Conservation (phyloP, 305 asterid genomes). For the Galium porrigens region DNA sequence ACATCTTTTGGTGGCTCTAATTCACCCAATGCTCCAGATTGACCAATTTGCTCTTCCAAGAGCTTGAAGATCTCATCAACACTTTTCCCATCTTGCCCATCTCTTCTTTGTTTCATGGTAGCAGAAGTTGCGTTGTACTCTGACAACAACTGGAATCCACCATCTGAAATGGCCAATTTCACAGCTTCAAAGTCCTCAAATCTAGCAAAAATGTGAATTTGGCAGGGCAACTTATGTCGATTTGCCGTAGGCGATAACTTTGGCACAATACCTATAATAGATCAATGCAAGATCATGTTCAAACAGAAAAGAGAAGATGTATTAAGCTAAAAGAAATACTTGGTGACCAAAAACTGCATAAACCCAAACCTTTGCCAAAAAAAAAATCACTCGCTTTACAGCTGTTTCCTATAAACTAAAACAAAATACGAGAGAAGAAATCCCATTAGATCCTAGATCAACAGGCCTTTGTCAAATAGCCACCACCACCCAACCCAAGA, state of each 20-base stretch:
- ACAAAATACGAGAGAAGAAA: background rate
- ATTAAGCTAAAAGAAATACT: background rate
- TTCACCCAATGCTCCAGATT: conserved; percentile 34
- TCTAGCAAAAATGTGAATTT: conserved; percentile 67
- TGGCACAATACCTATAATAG: conserved; percentile 57
- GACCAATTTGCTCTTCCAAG: conserved; percentile 46
- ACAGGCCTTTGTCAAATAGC: background rate
- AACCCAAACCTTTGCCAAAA: background rate
- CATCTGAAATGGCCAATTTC: conserved; percentile 28
- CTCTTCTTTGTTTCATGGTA: conserved; percentile 40
- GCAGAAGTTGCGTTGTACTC: conserved; percentile 33
- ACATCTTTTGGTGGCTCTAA: conserved; percentile 62
- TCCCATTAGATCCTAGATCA: background rate
- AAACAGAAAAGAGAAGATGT: background rate
- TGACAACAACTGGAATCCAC: conserved; percentile 49
- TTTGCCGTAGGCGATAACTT: conserved; percentile 31
- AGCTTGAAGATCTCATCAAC: conserved; percentile 67
- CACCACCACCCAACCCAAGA: too few species aligned
- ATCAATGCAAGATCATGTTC: conserved; percentile 7
- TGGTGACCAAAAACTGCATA: background rate
- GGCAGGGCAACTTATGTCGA: conserved; percentile 50
- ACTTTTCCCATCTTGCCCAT: conserved; percentile 32
- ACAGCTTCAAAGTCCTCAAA: conserved; percentile 41
- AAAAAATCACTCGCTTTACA: background rate
- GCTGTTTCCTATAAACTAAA: background rate